phyloP scores from a whole-genome alignment of 2,329 filamentous ascomycete species.

The Penicillium brasilianum region DNA sequence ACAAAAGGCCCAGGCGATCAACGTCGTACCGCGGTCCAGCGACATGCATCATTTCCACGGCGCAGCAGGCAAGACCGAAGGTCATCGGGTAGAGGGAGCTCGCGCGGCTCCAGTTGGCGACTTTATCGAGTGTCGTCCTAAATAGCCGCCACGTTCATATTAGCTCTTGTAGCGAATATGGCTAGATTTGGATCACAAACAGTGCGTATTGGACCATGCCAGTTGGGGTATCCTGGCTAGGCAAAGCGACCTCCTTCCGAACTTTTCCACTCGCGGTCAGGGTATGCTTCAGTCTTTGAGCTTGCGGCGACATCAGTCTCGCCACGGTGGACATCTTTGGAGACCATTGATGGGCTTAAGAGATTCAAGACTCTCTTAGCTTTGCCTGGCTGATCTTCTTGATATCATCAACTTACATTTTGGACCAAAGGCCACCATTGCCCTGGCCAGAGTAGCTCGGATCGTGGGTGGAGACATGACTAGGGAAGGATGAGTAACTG shows the following conservation, averaged over 20 bases:
- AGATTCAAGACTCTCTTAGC: background rate
- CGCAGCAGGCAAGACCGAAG: conserved; percentile 87
- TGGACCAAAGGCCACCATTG: background rate
- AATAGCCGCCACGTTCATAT: background rate
- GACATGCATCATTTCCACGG: conserved; percentile 90
- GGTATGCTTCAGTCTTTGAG: background rate
- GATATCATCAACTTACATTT: background rate
- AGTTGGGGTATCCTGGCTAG: background rate
- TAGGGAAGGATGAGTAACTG: background rate
- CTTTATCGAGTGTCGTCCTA: background rate
- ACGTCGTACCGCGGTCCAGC: conserved; percentile 66
- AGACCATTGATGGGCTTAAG: background rate
- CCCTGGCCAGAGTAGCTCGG: background rate
- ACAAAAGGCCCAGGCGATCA: background rate
- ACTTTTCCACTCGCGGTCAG: background rate
- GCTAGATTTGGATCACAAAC: background rate
- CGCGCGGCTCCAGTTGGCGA: conserved; percentile 77
- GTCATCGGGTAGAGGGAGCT: conserved; percentile 87
- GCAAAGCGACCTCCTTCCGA: background rate
- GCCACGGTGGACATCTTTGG: background rate
- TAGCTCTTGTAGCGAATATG: background rate
- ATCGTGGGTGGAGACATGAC: background rate
- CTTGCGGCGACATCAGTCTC: background rate
- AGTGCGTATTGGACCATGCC: background rate
- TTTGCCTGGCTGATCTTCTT: background rate